Conservation (phyloP, 305 asterid genomes). For the Plantago lanceolata region DNA sequence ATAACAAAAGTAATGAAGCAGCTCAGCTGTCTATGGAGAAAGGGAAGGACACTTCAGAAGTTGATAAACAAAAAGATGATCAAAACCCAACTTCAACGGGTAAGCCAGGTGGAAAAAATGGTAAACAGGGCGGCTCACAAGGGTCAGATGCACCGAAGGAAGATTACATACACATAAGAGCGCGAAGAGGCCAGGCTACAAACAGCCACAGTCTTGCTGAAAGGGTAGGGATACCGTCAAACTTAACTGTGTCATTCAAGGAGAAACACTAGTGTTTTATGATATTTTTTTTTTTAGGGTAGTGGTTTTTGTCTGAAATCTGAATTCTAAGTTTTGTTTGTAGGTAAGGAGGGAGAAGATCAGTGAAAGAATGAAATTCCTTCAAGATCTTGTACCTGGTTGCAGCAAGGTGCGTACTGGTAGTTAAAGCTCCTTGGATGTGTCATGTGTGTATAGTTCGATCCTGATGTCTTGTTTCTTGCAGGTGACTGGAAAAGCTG, state of each 20-base stretch:
- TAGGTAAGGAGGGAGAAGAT: slow-evolving; percentile 97
- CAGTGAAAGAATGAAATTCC: slow-evolving; percentile 97
- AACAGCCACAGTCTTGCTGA: slow-evolving; percentile 99
- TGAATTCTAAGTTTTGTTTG: slow-evolving; percentile 20
- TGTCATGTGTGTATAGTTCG: not conserved
- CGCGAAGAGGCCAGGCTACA: slow-evolving; percentile 95
- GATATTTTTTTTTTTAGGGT: too few relatives aligned
- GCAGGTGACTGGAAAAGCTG: slow-evolving; percentile 98
- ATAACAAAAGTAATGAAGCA: slow-evolving; percentile 41
- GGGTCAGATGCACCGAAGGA: slow-evolving; percentile 77
- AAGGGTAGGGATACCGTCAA: slow-evolving; percentile 47
- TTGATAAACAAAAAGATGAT: slow-evolving; percentile 41
- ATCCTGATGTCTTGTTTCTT: slow-evolving; percentile 13
- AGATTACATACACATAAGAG: slow-evolving; percentile 80
- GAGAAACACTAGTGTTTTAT: not conserved
- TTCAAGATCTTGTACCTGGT: slow-evolving; percentile 99
- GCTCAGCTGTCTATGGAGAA: slow-evolving; percentile 33
- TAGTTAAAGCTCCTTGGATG: not conserved
- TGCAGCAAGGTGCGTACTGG: slow-evolving; percentile 71
- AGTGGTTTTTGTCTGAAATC: slow-evolving; percentile 14
- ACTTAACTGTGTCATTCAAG: not conserved
- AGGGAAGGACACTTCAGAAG: slow-evolving; percentile 32
- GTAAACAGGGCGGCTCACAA: slow-evolving; percentile 68
- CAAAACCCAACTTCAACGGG: slow-evolving; percentile 35
- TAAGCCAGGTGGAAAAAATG: slow-evolving; percentile 59